Percentiles rank a stretch among this genome's conserved stretches.
phyloP scores from a whole-genome alignment of 2,329 filamentous ascomycete genomes.

The Furcasterigmium furcatum region DNA sequence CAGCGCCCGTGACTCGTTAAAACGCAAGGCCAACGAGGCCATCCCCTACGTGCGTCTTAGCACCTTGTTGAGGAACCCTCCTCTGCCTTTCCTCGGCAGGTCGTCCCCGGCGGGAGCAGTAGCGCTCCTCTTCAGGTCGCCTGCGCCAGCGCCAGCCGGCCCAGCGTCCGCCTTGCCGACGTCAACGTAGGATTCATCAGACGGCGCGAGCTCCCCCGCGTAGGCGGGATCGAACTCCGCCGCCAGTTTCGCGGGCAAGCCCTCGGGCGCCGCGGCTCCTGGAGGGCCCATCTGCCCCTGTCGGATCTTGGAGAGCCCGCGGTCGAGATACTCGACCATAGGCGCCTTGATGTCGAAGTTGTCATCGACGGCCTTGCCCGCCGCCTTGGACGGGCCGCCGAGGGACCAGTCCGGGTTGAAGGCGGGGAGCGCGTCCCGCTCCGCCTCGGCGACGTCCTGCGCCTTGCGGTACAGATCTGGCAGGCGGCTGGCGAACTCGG shows the following conservation, averaged over 20 bases:
- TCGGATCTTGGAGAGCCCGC: slow-evolving; percentile 41
- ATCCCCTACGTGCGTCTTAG: slow-evolving; percentile 22
- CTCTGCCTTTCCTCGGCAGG: slow-evolving; percentile 19
- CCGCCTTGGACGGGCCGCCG: slow-evolving; percentile 5
- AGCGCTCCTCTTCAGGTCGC: too few relatives aligned
- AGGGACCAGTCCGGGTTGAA: background rate
- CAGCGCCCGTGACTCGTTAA: too few relatives aligned
- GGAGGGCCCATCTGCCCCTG: slow-evolving; percentile 15
- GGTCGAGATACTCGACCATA: slow-evolving; percentile 45
- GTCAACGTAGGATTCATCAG: slow-evolving; percentile 12
- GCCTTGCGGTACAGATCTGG: slow-evolving; percentile 43
- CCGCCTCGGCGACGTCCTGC: slow-evolving; percentile 26
- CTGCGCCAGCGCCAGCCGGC: background rate
- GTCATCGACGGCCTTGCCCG: slow-evolving; percentile 9
- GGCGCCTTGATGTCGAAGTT: slow-evolving; percentile 40
- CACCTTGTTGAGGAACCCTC: slow-evolving; percentile 29
- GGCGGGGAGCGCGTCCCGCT: slow-evolving; percentile 5
- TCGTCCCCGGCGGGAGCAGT: slow-evolving; percentile 6
- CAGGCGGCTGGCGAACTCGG: slow-evolving; percentile 42
- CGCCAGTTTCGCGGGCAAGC: slow-evolving; percentile 23
- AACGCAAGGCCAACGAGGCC: too few relatives aligned
- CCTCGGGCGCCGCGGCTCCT: background rate
- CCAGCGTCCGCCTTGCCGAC: slow-evolving; percentile 6
- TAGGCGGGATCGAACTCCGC: slow-evolving; percentile 21
- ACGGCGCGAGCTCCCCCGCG: background rate